phyloP scores from a whole-genome alignment of 1,284 basidiomycete genomes.

The Ustilago sp. region DNA sequence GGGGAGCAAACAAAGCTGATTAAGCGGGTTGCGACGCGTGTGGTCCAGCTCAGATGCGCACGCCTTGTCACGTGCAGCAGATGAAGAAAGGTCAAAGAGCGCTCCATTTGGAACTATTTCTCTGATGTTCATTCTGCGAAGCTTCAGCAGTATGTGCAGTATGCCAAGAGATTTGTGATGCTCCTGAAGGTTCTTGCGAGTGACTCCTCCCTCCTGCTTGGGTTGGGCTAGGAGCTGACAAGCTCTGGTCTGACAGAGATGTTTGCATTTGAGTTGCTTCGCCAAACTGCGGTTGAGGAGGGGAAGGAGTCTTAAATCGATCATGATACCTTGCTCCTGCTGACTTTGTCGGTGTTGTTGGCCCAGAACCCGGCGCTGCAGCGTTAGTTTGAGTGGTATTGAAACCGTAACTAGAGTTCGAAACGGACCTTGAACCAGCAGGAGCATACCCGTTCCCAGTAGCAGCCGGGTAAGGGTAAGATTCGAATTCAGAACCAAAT shows the following conservation, averaged over 20 bases:
- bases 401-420: constrained; percentile 23
- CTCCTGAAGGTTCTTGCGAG: constrained; percentile 35
- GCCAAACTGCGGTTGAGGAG: constrained; percentile 4
- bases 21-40: no score
- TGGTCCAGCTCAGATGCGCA: no score
- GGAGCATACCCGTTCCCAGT: constrained; percentile 28
- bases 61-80: background rate
- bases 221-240: constrained; percentile 6
- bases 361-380: background rate
- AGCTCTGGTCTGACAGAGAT: constrained; percentile 17
- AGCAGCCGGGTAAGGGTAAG: constrained; percentile 28
- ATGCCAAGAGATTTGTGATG: constrained; percentile 42
- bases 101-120: constrained; percentile 21
- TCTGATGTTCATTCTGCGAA: constrained; percentile 13
- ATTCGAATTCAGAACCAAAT: constrained; percentile 36
- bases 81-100: constrained; percentile 9
- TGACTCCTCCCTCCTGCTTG: constrained; percentile 18
- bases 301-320: constrained; percentile 38
- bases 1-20: no score
- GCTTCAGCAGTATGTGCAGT: constrained; percentile 30
- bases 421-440: constrained; percentile 30
- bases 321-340: constrained; percentile 37
- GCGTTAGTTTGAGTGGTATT: constrained; percentile 16
- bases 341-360: constrained; percentile 27
- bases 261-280: constrained; percentile 4